Base-by-base conservation (phyloP, 2,329 filamentous ascomycete species). In the Aciculosporium take region DNA sequence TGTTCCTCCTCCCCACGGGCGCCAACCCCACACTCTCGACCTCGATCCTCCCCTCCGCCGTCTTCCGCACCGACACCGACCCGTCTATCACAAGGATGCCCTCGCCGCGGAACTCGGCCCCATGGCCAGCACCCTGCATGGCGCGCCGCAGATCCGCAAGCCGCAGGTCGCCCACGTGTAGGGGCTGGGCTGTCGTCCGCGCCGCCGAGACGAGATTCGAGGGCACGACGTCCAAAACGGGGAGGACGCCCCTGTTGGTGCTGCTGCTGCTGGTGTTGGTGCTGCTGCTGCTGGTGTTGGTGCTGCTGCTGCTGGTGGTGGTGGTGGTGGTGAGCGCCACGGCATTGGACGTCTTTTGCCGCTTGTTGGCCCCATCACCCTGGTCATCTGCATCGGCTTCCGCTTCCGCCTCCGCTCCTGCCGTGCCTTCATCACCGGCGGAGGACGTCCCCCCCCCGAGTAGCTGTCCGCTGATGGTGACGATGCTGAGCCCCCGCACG, bases 161-260 rank as follows among this genome's bases (percentile, higher is more conserved):
- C 18, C 89, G 76, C 32, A 96, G 66, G 58, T 98, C 91, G 47
- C 91, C 91, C 3, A 98, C 91, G 58, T 96, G 91, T 35, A 98
- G 77, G 9, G 91, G 87, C 48, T 89, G 86, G 0, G 86, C 81
- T 27, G 82, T 78, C 3, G 84, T 80, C 46, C 84, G 73, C 7
- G 82, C 81, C 0, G 83, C 80, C 1, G 84, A 80, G 3, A 79
- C 74, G 61, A 88, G 67, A 43, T 65, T 70, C 7, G 63, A 60
- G 4, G 75, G 73, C 4, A 79, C 56, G 10, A 76, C 58, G 46
- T 75, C 71, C 7, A 79, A 62, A 1, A 63, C 68, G 0, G 72
- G 72, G 27, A 72, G 59, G 10, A 55, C 46, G 2, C 56, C 53
- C 18, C 25, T 25, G n/a, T n/a, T n/a, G n/a, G n/a, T 7, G 32